phyloP scores from a whole-genome alignment of 768 basidiomycete genomes.

The Flagelloscypha sp. region DNA sequence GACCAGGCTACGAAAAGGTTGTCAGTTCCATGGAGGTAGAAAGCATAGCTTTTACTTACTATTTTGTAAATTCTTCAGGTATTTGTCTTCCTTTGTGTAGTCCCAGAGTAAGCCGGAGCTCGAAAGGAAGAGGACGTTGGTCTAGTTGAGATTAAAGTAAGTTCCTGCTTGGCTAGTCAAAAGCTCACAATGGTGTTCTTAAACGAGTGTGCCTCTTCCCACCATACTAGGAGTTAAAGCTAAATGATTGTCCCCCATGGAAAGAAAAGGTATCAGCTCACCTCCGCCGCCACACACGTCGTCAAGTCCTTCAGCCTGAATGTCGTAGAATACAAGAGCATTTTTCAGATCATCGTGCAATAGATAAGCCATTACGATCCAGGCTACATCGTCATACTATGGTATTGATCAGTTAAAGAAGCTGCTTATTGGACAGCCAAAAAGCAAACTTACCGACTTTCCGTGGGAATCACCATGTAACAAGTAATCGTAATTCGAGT shows the following conservation, averaged over 20 bases:
- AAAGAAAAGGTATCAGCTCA: conserved; percentile 7
- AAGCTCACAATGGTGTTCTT: conserved; percentile 13
- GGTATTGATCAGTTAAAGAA: too few species aligned
- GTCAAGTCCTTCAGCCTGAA: too few species aligned
- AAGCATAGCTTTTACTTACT: too few species aligned
- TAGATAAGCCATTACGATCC: conserved; percentile 13
- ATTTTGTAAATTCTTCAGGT: conserved; percentile 8
- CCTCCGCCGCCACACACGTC: conserved; percentile 12
- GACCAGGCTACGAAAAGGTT: conserved; percentile 7
- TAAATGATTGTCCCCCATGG: not conserved
- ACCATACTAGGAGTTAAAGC: conserved; percentile 8
- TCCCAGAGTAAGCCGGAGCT: conserved; percentile 12
- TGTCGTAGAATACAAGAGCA: conserved; percentile 12
- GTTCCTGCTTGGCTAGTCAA: not conserved
- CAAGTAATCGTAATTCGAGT: conserved; percentile 6
- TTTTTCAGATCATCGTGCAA: conserved; percentile 6
- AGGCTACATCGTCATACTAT: conserved; percentile 12
- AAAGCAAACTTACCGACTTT: too few species aligned
- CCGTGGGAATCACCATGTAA: conserved; percentile 11
- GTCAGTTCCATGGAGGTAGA: too few species aligned
- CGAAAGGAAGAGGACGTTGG: conserved; percentile 13
- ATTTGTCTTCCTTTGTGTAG: conserved; percentile 8
- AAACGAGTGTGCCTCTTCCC: conserved; percentile 10
- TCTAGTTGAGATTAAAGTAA: not conserved
- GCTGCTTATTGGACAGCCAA: too few species aligned